Evolutionary conservation across 2,329 filamentous ascomycete species (phyloP).

Genomic region (Coniochaeta ligniaria): DNA sequence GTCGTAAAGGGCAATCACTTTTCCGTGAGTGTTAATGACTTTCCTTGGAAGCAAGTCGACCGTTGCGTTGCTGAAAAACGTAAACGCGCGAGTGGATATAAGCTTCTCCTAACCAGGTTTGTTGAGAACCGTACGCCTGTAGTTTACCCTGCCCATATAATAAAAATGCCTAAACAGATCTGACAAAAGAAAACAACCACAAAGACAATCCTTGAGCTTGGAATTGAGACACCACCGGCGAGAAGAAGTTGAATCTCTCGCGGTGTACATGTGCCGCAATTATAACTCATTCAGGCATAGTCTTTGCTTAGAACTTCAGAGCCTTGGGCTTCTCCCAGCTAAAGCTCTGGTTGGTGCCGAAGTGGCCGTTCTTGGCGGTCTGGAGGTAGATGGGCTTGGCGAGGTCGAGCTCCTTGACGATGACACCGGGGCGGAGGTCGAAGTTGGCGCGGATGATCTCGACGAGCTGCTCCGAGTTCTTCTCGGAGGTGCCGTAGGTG

Average conservation of each 20-base stretch:
- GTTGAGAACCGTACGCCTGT: constrained; percentile 28
- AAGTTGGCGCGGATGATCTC: constrained; percentile 95
- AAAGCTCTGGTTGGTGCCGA: constrained; percentile 93
- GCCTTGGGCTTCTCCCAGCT: constrained; percentile 97
- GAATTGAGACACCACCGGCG: constrained; percentile 10
- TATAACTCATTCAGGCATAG: constrained; percentile 1
- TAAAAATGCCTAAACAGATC: constrained; percentile 12
- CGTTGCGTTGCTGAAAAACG: background rate
- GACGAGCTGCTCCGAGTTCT: constrained; percentile 87
- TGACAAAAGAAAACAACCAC: constrained; percentile 8
- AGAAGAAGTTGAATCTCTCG: constrained; percentile 24
- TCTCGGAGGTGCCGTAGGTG: constrained; percentile 89
- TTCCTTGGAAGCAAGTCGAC: background rate
- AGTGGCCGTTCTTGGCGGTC: constrained; percentile 99
- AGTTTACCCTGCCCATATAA: constrained; percentile 13
- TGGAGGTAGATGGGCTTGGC: constrained; percentile 95
- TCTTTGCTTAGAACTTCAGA: constrained; percentile 71
- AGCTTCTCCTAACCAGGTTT: constrained; percentile 21
- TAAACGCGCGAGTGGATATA: constrained; percentile 8
- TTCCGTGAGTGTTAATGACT: background rate
- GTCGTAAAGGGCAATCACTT: constrained; percentile 4
- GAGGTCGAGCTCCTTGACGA: constrained; percentile 94
- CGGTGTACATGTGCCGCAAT: constrained; percentile 10
- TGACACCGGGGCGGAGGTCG: constrained; percentile 95
- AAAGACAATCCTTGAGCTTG: constrained; percentile 3